Evolutionary conservation across 208 protist genomes (phyloP).

Genomic region (Phytomonas serpens): DNA sequence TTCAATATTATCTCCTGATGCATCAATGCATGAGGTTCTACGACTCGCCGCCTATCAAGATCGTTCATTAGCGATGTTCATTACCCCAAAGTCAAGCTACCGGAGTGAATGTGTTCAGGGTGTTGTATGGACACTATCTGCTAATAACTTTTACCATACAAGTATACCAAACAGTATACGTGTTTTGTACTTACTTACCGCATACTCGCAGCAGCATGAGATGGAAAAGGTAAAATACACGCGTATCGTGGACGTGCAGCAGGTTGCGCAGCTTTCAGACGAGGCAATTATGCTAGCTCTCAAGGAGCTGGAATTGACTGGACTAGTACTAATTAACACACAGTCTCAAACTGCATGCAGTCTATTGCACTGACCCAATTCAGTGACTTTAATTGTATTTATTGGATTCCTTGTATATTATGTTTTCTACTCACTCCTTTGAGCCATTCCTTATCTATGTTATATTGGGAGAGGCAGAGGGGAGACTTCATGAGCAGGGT

Average conservation of each 20-base stretch:
- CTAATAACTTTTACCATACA: constrained; percentile 51
- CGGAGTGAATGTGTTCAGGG: background rate
- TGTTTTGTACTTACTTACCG: constrained; percentile 47
- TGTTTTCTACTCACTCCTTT: background rate
- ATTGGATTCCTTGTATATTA: constrained; percentile 11
- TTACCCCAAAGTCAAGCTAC: background rate
- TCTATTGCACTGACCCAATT: constrained; percentile 17
- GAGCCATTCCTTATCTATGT: background rate
- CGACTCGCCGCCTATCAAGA: constrained; percentile 2
- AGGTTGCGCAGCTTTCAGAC: constrained; percentile 51
- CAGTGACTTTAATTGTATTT: background rate
- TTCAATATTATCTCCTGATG: constrained; percentile 20
- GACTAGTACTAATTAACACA: constrained; percentile 29
- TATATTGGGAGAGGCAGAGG: background rate
- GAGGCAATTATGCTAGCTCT: constrained; percentile 39
- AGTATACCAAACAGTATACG: constrained; percentile 41
- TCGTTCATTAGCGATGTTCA: background rate
- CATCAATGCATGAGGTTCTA: constrained; percentile 39
- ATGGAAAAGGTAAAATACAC: constrained; percentile 38
- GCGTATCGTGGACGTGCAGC: constrained; percentile 42
- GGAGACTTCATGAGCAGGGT: background rate
- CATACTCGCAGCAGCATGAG: constrained; percentile 24
- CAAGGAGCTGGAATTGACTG: constrained; percentile 40
- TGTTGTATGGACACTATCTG: background rate
- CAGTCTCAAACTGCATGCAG: constrained; percentile 29